These are phyloP conservation scores for Phanerochaete carnosa DNA, from an alignment of 768 basidiomycete genomes.

Conservation along the genomic window DNA sequence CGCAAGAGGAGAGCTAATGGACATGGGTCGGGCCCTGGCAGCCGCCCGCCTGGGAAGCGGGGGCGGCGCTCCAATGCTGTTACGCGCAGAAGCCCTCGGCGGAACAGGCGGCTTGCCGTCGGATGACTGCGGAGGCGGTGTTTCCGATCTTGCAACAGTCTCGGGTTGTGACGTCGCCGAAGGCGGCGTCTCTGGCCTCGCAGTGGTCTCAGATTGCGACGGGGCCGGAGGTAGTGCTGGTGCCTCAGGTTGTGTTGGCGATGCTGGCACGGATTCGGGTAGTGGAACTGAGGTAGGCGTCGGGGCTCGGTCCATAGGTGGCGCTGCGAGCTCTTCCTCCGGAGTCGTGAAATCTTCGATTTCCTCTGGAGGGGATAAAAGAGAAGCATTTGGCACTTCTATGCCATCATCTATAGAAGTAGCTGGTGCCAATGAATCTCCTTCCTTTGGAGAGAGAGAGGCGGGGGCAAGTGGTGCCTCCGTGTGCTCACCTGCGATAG, in stretches of 20 bases:
- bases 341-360: constrained; percentile 24
- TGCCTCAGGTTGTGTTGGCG: not conserved
- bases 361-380: constrained; percentile 5
- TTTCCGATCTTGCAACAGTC: not conserved
- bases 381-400: not conserved
- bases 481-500: not conserved
- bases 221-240: not conserved
- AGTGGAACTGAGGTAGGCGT: constrained; percentile 19
- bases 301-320: constrained; percentile 9
- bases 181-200: not conserved
- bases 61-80: constrained; percentile 39
- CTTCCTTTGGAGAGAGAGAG: no score
- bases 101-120: not conserved
- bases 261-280: not conserved
- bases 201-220: not conserved
- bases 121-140: not conserved
- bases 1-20: constrained; percentile 7
- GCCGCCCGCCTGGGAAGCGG: constrained; percentile 68
- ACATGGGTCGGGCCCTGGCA: constrained; percentile 40
- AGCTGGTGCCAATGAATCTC: no score
- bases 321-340: constrained; percentile 18
- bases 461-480: no score
- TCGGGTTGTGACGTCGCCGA: not conserved
- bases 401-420: not conserved
- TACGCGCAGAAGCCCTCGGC: not conserved